Evolutionary conservation across 106 monocot genomes (phyloP).

Genomic region (Hemerocallis citrina): DNA sequence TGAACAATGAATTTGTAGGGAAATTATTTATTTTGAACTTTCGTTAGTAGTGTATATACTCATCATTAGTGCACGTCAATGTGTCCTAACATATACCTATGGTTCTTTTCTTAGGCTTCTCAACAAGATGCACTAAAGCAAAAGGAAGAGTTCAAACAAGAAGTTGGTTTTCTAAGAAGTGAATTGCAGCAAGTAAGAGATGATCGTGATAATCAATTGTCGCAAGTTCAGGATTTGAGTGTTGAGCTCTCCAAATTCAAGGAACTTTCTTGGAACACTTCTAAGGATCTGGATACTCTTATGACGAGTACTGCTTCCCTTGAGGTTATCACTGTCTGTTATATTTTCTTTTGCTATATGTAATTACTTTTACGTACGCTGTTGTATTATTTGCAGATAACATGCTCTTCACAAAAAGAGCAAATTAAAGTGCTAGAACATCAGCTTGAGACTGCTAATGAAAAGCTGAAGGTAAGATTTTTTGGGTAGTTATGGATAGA

Average conservation of each 20-base stretch:
- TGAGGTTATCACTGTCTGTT: constrained; percentile 30
- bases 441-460: constrained; percentile 49
- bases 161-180: constrained; percentile 38
- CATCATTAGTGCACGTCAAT: not conserved
- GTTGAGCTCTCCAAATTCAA: constrained; percentile 14
- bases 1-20: not conserved
- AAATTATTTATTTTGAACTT: not conserved
- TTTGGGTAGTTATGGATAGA: not conserved
- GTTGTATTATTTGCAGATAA: constrained; percentile 29
- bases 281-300: constrained; percentile 2
- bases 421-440: constrained; percentile 42
- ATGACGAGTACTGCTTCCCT: constrained; percentile 19
- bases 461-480: constrained; percentile 68
- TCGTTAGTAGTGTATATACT: not conserved
- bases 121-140: constrained; percentile 65
- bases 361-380: not conserved
- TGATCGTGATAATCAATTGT: constrained; percentile 57
- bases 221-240: constrained; percentile 38
- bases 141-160: constrained; percentile 60
- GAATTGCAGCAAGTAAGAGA: constrained; percentile 71
- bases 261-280: constrained; percentile 7
- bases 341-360: not conserved
- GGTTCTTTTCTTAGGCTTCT: constrained; percentile 38
- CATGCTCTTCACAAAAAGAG: constrained; percentile 44
- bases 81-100: too few relatives aligned